These are phyloP conservation scores for Daldinia grandis DNA, from an alignment of 495 filamentous ascomycete genomes.

Conservation along the genomic window DNA sequence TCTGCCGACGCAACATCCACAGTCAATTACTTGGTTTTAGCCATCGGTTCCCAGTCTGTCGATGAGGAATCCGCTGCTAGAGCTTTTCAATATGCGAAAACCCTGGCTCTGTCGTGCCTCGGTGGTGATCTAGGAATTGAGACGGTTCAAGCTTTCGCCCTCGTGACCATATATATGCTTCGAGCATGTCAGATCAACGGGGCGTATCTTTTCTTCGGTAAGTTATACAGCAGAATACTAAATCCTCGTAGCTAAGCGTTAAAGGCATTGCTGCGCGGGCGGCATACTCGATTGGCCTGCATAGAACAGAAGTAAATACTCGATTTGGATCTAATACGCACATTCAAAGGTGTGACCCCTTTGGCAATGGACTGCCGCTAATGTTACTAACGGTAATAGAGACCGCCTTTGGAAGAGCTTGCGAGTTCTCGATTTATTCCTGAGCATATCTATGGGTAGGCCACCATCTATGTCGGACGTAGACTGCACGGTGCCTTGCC, in stretches of 20 bases:
- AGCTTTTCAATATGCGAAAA: slow-evolving; percentile 66
- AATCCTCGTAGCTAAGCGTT: slow-evolving; percentile 36
- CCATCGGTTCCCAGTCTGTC: slow-evolving; percentile 67
- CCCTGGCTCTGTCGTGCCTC: slow-evolving; percentile 63
- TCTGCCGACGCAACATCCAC: slow-evolving; percentile 57
- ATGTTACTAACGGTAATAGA: slow-evolving; percentile 42
- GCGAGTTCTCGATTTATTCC: slow-evolving; percentile 67
- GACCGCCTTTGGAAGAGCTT: slow-evolving; percentile 70
- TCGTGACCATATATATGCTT: slow-evolving; percentile 69
- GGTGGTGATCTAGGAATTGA: slow-evolving; percentile 64
- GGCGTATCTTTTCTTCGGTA: slow-evolving; percentile 64
- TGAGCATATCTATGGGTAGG: slow-evolving; percentile 67
- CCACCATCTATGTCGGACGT: slow-evolving; percentile 67
- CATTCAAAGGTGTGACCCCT: slow-evolving; percentile 39
- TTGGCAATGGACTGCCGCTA: not conserved
- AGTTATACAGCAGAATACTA: not conserved
- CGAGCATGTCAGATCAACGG: slow-evolving; percentile 68
- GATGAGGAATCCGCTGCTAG: slow-evolving; percentile 58
- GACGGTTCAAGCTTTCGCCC: slow-evolving; percentile 66
- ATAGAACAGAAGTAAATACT: slow-evolving; percentile 68
- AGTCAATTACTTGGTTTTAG: slow-evolving; percentile 67
- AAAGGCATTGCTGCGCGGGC: slow-evolving; percentile 64
- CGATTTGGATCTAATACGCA: slow-evolving; percentile 62
- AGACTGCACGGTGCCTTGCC: slow-evolving; percentile 61
- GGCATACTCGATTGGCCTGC: slow-evolving; percentile 67